These are phyloP conservation scores for Arctium minus DNA, from an alignment of 129 eudicot genomes.

Conservation along the genomic window DNA sequence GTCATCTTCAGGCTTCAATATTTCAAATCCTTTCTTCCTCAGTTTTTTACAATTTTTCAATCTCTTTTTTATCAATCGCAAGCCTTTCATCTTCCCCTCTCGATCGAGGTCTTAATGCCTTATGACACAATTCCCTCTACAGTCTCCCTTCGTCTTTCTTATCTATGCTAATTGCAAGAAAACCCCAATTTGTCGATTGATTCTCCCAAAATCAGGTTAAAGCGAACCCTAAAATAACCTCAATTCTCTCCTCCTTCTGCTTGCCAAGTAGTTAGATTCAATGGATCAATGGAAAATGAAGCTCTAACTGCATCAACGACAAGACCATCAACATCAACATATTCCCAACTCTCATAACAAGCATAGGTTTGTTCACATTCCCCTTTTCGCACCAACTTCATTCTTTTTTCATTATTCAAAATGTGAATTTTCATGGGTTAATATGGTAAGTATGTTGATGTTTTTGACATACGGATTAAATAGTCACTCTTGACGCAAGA, in stretches of 20 bases:
- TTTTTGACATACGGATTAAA: background rate
- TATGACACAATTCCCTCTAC: conserved; percentile 23
- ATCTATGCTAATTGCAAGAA: background rate
- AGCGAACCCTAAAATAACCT: background rate
- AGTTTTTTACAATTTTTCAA: too few species aligned
- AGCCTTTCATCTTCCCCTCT: too few species aligned
- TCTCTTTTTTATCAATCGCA: too few species aligned
- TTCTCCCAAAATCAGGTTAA: background rate
- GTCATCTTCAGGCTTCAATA: too few species aligned
- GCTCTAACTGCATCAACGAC: conserved; percentile 17
- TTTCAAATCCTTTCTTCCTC: too few species aligned
- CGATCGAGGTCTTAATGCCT: background rate
- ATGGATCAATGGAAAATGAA: conserved; percentile 42
- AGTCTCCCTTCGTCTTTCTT: background rate
- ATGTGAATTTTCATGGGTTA: background rate
- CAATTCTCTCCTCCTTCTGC: background rate
- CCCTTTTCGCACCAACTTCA: background rate
- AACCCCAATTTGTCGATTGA: background rate
- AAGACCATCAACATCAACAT: conserved; percentile 10
- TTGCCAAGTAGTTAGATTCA: background rate
- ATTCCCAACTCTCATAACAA: conserved; percentile 14
- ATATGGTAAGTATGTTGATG: background rate
- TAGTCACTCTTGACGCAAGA: background rate
- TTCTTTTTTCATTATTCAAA: background rate
- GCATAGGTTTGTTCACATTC: conserved; percentile 26